phyloP scores from a whole-genome alignment of 1,284 basidiomycete genomes.

The Sanguinoderma infundibulare region DNA sequence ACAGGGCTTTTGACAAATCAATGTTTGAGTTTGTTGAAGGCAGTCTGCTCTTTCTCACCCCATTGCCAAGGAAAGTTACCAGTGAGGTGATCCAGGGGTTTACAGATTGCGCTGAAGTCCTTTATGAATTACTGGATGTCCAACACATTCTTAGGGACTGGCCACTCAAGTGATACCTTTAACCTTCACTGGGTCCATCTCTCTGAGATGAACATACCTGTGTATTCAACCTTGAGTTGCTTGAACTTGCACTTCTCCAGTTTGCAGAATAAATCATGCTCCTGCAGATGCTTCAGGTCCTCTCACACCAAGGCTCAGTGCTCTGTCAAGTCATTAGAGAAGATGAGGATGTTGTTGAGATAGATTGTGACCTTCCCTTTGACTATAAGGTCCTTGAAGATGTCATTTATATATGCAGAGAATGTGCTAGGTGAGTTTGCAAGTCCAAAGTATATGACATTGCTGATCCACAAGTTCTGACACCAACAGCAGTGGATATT shows the following conservation, averaged over 20 bases:
- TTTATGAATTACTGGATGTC: constrained; percentile 44
- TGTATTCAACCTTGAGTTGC: constrained; percentile 19
- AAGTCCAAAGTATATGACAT: too few species aligned
- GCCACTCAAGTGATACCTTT: constrained; percentile 41
- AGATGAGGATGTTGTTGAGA: constrained; percentile 10
- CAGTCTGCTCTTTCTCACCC: background rate
- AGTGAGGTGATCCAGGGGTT: constrained; percentile 35
- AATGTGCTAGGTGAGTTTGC: too few species aligned
- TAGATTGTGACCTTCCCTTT: background rate
- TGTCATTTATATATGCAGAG: background rate
- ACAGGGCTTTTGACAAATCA: background rate
- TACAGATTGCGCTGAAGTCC: constrained; percentile 38
- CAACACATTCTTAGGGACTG: constrained; percentile 23
- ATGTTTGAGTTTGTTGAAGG: constrained; percentile 1
- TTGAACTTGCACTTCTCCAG: constrained; percentile 38
- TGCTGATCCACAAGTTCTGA: constrained; percentile 6
- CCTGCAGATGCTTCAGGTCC: background rate
- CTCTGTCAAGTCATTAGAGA: background rate
- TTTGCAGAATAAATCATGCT: constrained; percentile 24
- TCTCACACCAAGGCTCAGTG: constrained; percentile 3
- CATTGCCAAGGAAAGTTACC: constrained; percentile 3
- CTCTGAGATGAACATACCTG: constrained; percentile 17
- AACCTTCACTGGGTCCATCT: constrained; percentile 45
- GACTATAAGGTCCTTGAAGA: constrained; percentile 1
- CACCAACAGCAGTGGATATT: constrained; percentile 12